Evolutionary conservation across 208 protist genomes (phyloP), one percentile per base, ranked within the genome.

Genomic region (Leishmania gerbilli): DNA sequence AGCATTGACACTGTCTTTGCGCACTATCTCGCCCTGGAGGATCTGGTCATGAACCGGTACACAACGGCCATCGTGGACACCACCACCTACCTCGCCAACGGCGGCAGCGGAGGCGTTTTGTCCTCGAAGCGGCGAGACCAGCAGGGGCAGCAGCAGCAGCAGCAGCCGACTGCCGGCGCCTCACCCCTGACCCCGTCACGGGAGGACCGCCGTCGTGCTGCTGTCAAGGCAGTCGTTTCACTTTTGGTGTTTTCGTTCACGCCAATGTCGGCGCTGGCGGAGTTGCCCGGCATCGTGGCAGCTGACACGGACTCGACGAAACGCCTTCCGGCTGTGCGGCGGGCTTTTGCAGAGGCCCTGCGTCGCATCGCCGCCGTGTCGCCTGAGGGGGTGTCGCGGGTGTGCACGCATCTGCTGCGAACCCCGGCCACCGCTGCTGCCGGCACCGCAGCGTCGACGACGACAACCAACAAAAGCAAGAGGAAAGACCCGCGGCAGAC

Each of bases 161-260:
- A 31, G 71, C 31, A 72, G 37, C 5, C 62, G 56, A 0, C 51
- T 42, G 53, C 47, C 4, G 49, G 53, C 11, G 62, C 71, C 15
- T 80, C 76, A 15, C 77, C 80, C 27, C 60, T 69, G 34, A 69
- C 64, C 42, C 82, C 86, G 60, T 79, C 86, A 1, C 15, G 45
- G 6, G 80, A 74, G 55, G 76, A 83, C 15, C 87, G 88, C 34
- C 83, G 64, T 24, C 68, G 56, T 37, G 86, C 87, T 9, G 75
- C 79, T 19, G 64, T 89, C 31, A 85, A 81, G 62, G 31, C 88
- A 65, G 80, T 93, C 55, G 77, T 83, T 27, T 55, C 87, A 1
- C 72, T 91, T 11, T 56, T 91, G 60, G 75, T 80, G 40, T 79
- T 92, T 49, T 77, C 82, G 3, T 53, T 47, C 13, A 27, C 80